Percentiles rank a stretch among this genome's conserved stretches.
These are phyloP conservation scores for Apiospora pterosperma DNA, from an alignment of 2,329 filamentous ascomycete genomes.

Conservation along the genomic window DNA sequence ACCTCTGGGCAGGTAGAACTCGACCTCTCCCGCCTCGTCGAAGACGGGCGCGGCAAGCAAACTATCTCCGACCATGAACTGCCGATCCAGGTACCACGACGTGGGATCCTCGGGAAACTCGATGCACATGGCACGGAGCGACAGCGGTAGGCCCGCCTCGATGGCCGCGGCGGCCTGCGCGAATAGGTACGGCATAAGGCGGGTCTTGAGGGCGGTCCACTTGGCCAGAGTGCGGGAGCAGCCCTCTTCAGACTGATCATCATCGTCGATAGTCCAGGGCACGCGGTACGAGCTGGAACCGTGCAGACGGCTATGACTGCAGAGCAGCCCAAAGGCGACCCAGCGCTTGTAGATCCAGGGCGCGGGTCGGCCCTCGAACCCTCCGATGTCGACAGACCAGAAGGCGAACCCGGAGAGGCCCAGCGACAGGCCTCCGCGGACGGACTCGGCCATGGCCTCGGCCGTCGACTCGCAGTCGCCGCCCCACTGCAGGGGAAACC, in stretches of 20 bases:
- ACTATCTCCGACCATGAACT: constrained; percentile 69
- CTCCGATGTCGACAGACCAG: constrained; percentile 70
- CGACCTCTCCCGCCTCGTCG: constrained; percentile 61
- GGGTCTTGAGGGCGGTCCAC: constrained; percentile 48
- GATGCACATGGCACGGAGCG: constrained; percentile 62
- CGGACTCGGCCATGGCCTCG: constrained; percentile 68
- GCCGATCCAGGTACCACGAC: constrained; percentile 63
- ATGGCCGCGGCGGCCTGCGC: constrained; percentile 39
- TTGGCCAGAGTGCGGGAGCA: constrained; percentile 48
- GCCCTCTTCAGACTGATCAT: constrained; percentile 52
- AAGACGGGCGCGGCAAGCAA: constrained; percentile 65
- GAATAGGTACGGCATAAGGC: constrained; percentile 51
- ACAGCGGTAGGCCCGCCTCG: constrained; percentile 54
- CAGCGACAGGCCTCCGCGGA: constrained; percentile 62
- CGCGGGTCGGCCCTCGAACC: constrained; percentile 65
- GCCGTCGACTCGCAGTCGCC: constrained; percentile 73
- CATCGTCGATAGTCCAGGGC: constrained; percentile 69
- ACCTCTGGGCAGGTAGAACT: constrained; percentile 59
- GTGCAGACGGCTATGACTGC: constrained; percentile 67
- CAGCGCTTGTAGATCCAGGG: constrained; percentile 74
- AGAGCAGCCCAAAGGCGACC: constrained; percentile 73
- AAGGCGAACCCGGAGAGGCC: constrained; percentile 63
- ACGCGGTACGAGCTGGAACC: constrained; percentile 69
- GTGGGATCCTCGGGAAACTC: constrained; percentile 72
- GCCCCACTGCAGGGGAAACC: constrained; percentile 69